Conservation (phyloP, 1,284 basidiomycete genomes). For the Acaromyces ingoldii region DNA sequence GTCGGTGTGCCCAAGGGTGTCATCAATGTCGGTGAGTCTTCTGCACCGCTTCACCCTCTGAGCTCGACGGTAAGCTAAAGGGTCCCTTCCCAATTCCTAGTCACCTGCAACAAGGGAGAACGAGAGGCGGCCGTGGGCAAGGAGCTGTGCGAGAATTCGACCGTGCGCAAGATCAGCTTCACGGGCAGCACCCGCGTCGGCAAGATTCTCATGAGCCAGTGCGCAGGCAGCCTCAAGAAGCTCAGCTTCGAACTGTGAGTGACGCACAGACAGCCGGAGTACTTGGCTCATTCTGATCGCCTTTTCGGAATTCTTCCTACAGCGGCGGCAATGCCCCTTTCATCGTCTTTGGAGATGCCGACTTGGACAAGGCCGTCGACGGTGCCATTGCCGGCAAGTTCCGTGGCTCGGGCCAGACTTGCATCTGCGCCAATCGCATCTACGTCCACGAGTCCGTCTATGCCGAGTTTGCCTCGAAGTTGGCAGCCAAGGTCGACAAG, state of each 20-base stretch:
- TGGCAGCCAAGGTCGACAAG: constrained; percentile 73
- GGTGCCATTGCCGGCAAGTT: constrained; percentile 85
- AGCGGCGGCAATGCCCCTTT: constrained; percentile 78
- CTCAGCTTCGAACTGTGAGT: constrained; percentile 51
- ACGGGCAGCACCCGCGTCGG: constrained; percentile 87
- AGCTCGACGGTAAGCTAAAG: too few species aligned
- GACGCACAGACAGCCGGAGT: background rate
- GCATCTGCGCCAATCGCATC: constrained; percentile 58
- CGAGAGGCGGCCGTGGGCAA: constrained; percentile 75
- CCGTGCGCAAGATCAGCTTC: constrained; percentile 83
- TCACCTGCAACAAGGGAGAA: constrained; percentile 70
- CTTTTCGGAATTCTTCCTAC: background rate
- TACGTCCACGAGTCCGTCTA: constrained; percentile 65
- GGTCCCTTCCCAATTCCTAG: too few species aligned
- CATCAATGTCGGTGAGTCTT: constrained; percentile 87
- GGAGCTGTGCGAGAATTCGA: constrained; percentile 57
- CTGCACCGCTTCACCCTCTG: too few species aligned
- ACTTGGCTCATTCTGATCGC: background rate
- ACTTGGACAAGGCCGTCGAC: constrained; percentile 87
- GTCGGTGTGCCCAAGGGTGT: constrained; percentile 92
- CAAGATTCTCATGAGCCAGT: constrained; percentile 78
- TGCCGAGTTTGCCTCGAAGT: constrained; percentile 75
- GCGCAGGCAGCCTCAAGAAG: constrained; percentile 86
- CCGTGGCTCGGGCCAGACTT: constrained; percentile 85
- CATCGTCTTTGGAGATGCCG: constrained; percentile 94